Base-by-base conservation (phyloP, 805 yeast species). In the Pichia pseudocactophila region DNA sequence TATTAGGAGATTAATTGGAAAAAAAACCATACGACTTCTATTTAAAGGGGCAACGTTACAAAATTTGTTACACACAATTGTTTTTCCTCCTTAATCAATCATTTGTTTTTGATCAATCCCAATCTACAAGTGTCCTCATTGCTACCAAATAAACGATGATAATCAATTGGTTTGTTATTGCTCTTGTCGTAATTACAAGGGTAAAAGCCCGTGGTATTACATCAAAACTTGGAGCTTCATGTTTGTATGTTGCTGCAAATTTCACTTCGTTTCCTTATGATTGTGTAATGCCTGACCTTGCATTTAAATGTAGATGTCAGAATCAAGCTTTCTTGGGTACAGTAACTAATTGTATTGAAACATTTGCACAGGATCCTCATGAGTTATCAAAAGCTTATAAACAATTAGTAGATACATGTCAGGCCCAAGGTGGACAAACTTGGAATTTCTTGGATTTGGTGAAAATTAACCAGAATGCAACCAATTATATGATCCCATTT, bases 181-280 rank as follows among this genome's bases (percentile, higher is more conserved):
- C 15, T 12, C 31, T 32, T 28, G 12, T 35, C 11, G 16, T 30
- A 2, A n/a, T 26, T 7, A 11, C 32, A 7, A 13, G 6, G 2
- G 35, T 19, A 16, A 15, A 18, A 35, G 52, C 61, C 15, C 49
- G 54, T 33, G 66, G 67, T 7, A 53, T 63, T 9, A 54, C 64
- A 13, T 61, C 60, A 43, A 53, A 52, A 18, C 55, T 57, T 36
- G 70, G 68, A 12, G 67, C 67, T 4, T 53, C 69, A 4, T 66
- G 70, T 49, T 41, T 63, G 3, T 55, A 52, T 43, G 51, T 59
- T 13, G 62, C 65, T 11, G 59, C 57, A 40, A 63, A 64, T 39
- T 46, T 59, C 17, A 56, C 64, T 3, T 45, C 50, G 7, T 58
- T 54, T 37, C 65, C 65, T 18, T 62, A 63, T 41, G 55, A 61